A percentile compares a stretch with the other conserved stretches of the same genome.
These are phyloP conservation scores for Pseudopithomyces maydicus DNA, from an alignment of 2,329 filamentous ascomycete genomes.

Conservation along the genomic window DNA sequence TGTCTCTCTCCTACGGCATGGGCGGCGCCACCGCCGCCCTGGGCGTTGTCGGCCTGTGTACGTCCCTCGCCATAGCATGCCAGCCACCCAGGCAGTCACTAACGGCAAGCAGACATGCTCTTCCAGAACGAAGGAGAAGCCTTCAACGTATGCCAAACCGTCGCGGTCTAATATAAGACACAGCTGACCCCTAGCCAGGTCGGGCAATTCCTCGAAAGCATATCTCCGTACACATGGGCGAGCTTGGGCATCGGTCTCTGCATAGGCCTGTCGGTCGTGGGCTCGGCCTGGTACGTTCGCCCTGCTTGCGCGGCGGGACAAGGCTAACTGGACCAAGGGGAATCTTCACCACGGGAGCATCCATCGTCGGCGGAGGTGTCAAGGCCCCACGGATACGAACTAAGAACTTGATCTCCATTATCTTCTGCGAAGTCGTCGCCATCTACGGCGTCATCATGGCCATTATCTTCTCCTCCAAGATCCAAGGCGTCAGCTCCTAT, in stretches of 20 bases:
- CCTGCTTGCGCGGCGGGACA: neutral
- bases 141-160: constrained; percentile 74
- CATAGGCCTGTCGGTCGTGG: constrained; percentile 94
- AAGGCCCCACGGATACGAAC: constrained; percentile 96
- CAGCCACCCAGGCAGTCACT: constrained; percentile 34
- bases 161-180: neutral
- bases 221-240: constrained; percentile 95
- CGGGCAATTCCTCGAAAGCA: constrained; percentile 89
- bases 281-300: constrained; percentile 84
- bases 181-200: constrained; percentile 59
- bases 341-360: constrained; percentile 97
- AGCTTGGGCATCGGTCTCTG: constrained; percentile 88
- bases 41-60: constrained; percentile 78
- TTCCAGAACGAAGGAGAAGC: constrained; percentile 95
- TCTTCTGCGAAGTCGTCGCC: constrained; percentile 99
- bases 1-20: constrained; percentile 75
- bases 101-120: constrained; percentile 79
- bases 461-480: constrained; percentile 93
- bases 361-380: constrained; percentile 95
- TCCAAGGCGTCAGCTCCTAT: constrained; percentile 69
- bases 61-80: constrained; percentile 45
- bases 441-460: constrained; percentile 99
- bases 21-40: constrained; percentile 72
- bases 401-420: constrained; percentile 99
- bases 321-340: constrained; percentile 66